phyloP scores from a whole-genome alignment of 2,329 filamentous ascomycete species.

The Thyridium curvatum region DNA sequence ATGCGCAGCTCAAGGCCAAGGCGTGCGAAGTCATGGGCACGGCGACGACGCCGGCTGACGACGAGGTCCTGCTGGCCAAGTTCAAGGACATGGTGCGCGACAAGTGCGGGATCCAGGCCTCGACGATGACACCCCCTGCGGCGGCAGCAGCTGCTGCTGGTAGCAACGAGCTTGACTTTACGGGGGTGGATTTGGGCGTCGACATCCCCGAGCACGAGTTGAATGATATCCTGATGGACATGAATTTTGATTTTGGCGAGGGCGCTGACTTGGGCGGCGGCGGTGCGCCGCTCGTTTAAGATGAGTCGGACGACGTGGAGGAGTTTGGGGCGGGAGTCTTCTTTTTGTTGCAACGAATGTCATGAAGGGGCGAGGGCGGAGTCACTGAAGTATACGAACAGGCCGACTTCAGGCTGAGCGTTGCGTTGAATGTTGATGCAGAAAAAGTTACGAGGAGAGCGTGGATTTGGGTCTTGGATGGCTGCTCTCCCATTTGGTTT shows the following conservation, averaged over 20 bases:
- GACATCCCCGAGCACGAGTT: conserved; percentile 25
- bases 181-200: neutral
- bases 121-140: conserved; percentile 1
- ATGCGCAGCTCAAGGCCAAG: conserved; percentile 37
- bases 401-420: no score
- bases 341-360: no score
- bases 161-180: neutral
- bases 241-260: conserved; percentile 32
- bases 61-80: conserved; percentile 42
- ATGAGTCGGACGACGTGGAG: no score
- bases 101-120: neutral
- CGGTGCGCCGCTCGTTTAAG: no score
- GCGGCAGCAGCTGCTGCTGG: neutral
- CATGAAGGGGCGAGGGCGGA: no score
- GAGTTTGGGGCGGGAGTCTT: no score
- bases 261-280: conserved; percentile 14
- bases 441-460: no score
- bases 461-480: no score
- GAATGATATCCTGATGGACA: conserved; percentile 32
- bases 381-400: no score
- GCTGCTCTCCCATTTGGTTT: no score
- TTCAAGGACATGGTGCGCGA: conserved; percentile 41
- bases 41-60: conserved; percentile 46
- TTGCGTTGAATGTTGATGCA: no score
- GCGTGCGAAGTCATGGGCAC: conserved; percentile 42